Conservation (phyloP, 2,329 filamentous ascomycete genomes). For the Lanzia echinophila region DNA sequence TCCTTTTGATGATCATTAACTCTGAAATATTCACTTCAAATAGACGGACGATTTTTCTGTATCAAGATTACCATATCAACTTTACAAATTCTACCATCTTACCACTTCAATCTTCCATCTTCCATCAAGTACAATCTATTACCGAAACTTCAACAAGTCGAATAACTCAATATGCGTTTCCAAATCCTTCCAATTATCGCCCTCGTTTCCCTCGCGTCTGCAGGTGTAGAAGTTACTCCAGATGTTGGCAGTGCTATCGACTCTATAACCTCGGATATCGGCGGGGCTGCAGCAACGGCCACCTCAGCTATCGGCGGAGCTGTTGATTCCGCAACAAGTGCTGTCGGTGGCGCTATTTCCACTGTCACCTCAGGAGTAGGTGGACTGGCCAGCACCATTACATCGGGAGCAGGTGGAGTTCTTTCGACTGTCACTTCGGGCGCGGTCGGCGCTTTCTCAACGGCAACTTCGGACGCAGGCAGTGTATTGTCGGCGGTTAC, state of each 20-base stretch:
- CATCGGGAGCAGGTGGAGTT: background rate
- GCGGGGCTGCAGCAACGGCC: background rate
- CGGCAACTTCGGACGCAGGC: background rate
- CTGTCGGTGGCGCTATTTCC: background rate
- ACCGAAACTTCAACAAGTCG: background rate
- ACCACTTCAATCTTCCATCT: background rate
- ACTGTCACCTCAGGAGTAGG: background rate
- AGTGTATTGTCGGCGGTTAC: background rate
- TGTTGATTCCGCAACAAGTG: background rate
- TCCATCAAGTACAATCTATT: background rate
- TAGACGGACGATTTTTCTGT: too few species aligned
- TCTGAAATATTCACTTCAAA: too few species aligned
- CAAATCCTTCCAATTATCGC: constrained; percentile 6
- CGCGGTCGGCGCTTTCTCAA: background rate
- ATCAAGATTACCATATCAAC: too few species aligned
- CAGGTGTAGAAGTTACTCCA: background rate
- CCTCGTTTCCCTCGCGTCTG: background rate
- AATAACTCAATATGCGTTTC: constrained; percentile 3
- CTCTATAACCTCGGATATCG: background rate
- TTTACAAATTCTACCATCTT: too few species aligned
- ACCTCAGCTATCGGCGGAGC: background rate
- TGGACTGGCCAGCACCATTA: background rate
- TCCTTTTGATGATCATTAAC: too few species aligned
- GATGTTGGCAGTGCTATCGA: background rate
- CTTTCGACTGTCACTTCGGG: background rate